Percentiles rank a stretch among this genome's conserved stretches.
phyloP scores from a whole-genome alignment of 2,329 filamentous ascomycete species.

The Rhinocladiella mackenziei region DNA sequence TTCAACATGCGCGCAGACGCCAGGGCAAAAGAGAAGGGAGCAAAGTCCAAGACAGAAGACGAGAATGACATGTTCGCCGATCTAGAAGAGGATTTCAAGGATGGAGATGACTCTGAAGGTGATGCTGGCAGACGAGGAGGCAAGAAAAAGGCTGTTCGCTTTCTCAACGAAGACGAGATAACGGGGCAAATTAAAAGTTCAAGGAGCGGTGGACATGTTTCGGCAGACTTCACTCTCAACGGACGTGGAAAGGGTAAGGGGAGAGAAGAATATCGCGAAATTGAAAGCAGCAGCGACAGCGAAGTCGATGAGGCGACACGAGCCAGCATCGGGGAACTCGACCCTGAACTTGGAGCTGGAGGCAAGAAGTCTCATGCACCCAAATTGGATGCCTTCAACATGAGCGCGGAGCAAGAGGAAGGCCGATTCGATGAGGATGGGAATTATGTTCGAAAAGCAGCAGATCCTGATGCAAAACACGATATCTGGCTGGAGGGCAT shows the following conservation, averaged over 20 bases:
- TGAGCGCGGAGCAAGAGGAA: conserved; percentile 84
- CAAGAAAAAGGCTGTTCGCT: conserved; percentile 59
- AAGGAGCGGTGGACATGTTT: conserved; percentile 67
- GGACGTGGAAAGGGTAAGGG: conserved; percentile 20
- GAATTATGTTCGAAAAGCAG: conserved; percentile 86
- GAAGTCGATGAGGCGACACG: conserved; percentile 63
- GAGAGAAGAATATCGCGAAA: conserved; percentile 55
- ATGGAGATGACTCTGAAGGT: conserved; percentile 51
- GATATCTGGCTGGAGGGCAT: conserved; percentile 90
- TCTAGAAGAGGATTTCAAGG: conserved; percentile 55
- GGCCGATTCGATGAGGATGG: conserved; percentile 86
- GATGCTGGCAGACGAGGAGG: conserved; percentile 48
- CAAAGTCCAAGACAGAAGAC: conserved; percentile 37
- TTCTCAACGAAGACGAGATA: conserved; percentile 62
- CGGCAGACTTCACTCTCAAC: conserved; percentile 52
- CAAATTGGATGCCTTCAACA: conserved; percentile 93
- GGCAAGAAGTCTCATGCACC: conserved; percentile 90
- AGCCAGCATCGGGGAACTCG: conserved; percentile 71
- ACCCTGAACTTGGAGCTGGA: conserved; percentile 85
- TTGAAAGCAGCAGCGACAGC: conserved; percentile 56
- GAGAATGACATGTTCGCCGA: conserved; percentile 77
- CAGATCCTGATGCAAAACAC: conserved; percentile 82
- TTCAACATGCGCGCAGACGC: conserved; percentile 71
- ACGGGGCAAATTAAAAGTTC: conserved; percentile 73
- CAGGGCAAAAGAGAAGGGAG: conserved; percentile 46